phyloP scores from a whole-genome alignment of 306 rosid species.

The Sicyos edulis region DNA sequence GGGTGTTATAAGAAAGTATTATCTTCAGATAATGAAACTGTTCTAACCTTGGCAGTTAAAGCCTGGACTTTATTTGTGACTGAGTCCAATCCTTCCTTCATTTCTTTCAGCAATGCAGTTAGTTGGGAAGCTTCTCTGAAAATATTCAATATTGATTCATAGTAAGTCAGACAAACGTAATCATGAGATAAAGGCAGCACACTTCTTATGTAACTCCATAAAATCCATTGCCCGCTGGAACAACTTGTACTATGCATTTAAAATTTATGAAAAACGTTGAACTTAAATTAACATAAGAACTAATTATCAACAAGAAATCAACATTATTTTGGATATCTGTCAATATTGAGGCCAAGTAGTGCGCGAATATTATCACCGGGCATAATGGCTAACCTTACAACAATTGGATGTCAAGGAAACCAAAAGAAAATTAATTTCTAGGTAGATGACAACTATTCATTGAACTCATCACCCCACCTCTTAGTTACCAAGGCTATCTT shows the following conservation, averaged over 20 bases:
- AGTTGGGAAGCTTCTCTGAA: slow-evolving; percentile 59
- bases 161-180: not conserved
- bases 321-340: not conserved
- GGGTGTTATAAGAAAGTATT: not conserved
- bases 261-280: not conserved
- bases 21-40: not conserved
- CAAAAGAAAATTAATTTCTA: no score
- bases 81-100: slow-evolving; percentile 70
- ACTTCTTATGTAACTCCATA: not conserved
- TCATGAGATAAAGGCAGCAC: not conserved
- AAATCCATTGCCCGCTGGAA: not conserved
- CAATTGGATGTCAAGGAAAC: no score
- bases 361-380: no score
- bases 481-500: no score
- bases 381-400: no score
- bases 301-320: not conserved
- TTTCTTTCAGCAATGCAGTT: slow-evolving; percentile 58
- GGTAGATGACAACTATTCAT: no score
- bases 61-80: slow-evolving; percentile 56
- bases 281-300: slow-evolving; percentile 3
- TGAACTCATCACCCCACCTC: no score
- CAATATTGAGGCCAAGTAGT: no score
- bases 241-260: not conserved
- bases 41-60: slow-evolving; percentile 55
- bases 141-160: not conserved